Evolutionary conservation across 1,284 basidiomycete species (phyloP).

Genomic region (Ustilago nuda): DNA sequence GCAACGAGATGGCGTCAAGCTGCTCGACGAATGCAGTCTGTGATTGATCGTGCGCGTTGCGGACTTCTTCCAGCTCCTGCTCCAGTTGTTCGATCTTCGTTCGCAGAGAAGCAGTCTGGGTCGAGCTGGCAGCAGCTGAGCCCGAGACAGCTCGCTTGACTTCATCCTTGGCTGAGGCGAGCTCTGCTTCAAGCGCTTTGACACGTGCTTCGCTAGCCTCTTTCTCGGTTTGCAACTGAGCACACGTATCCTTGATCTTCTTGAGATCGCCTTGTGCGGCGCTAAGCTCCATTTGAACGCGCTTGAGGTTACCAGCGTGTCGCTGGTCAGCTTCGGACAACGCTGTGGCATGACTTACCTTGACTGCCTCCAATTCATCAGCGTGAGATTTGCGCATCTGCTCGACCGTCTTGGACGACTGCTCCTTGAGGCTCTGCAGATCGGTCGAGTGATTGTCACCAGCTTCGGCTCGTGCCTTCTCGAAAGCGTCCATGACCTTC

Average conservation of each 20-base stretch:
- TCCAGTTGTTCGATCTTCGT: conserved; percentile 36
- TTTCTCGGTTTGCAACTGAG: conserved; percentile 39
- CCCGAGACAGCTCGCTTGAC: conserved; percentile 42
- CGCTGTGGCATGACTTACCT: conserved; percentile 30
- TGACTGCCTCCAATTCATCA: conserved; percentile 40
- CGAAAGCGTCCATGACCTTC: conserved; percentile 51
- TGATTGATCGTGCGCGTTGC: conserved; percentile 44
- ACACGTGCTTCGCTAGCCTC: conserved; percentile 30
- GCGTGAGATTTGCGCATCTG: conserved; percentile 50
- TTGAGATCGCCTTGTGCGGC: conserved; percentile 50
- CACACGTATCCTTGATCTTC: conserved; percentile 43
- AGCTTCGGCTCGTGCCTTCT: conserved; percentile 54
- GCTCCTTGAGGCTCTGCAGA: conserved; percentile 42
- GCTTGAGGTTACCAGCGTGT: conserved; percentile 33
- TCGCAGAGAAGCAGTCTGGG: conserved; percentile 33
- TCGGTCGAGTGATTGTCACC: conserved; percentile 50
- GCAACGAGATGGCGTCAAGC: conserved; percentile 36
- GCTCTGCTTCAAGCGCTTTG: conserved; percentile 36
- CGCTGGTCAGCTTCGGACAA: conserved; percentile 34
- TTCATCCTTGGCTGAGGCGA: conserved; percentile 30
- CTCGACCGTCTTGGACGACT: conserved; percentile 42
- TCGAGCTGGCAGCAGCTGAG: conserved; percentile 24
- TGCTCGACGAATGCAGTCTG: conserved; percentile 52
- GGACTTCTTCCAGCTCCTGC: conserved; percentile 42
- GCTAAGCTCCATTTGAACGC: conserved; percentile 42